Conservation (phyloP, 306 rosid species). For the Sechiopsis laciniata region DNA sequence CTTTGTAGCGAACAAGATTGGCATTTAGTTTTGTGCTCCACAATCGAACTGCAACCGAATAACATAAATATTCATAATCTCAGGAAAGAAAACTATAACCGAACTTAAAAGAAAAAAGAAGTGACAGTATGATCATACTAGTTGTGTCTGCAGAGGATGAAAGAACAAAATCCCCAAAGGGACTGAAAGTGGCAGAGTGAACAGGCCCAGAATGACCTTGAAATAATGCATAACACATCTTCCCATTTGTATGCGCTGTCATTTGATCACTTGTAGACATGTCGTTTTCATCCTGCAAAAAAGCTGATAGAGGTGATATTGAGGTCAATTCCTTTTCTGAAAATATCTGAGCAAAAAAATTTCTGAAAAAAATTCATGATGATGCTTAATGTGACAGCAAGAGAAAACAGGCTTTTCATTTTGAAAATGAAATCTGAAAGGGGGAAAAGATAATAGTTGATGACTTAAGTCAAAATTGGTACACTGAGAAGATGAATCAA, state of each 20-base stretch:
- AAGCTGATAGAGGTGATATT: conserved; percentile 49
- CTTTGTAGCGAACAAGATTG: conserved; percentile 96
- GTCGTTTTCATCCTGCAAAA: conserved; percentile 66
- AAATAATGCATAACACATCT: conserved; percentile 65
- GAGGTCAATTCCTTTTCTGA: conserved; percentile 13
- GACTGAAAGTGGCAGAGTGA: conserved; percentile 80
- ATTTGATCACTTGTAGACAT: conserved; percentile 49
- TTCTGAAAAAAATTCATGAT: background rate
- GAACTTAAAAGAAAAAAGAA: conserved; percentile 11
- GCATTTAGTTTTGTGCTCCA: conserved; percentile 86
- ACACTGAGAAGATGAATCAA: background rate
- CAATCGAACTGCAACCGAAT: conserved; percentile 60
- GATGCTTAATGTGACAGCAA: background rate
- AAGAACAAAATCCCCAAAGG: conserved; percentile 76
- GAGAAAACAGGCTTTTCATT: background rate
- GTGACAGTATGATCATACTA: conserved; percentile 34
- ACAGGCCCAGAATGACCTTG: conserved; percentile 99
- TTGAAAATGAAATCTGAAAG: background rate
- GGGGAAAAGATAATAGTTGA: background rate
- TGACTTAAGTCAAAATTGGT: background rate
- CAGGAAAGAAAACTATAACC: background rate
- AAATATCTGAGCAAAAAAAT: conserved; percentile 10
- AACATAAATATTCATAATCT: conserved; percentile 20
- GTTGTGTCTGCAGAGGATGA: conserved; percentile 93
- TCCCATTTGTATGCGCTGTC: conserved; percentile 52